phyloP scores from a whole-genome alignment of 225 moss, liverwort and hornwort genomes.

The Takakia lepidozioides region DNA sequence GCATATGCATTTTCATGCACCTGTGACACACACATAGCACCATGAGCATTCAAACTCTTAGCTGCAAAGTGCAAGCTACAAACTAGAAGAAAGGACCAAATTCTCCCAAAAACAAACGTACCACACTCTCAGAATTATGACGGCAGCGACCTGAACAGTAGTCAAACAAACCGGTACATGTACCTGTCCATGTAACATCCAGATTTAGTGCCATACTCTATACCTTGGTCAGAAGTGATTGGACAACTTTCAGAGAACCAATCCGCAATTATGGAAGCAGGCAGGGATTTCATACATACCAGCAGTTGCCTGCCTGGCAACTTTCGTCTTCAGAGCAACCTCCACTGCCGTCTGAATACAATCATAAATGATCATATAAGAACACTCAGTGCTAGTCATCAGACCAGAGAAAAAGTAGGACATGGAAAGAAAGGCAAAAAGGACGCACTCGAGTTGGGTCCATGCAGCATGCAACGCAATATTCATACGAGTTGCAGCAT shows the following conservation, averaged over 20 bases:
- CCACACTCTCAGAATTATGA: constrained; percentile 79
- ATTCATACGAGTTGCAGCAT: constrained; percentile 73
- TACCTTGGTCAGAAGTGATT: no score
- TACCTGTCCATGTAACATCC: constrained; percentile 43
- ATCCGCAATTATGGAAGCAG: background rate
- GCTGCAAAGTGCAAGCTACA: no score
- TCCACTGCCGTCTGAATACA: constrained; percentile 69
- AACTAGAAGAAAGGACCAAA: no score
- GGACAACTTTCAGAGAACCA: no score
- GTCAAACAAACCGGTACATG: constrained; percentile 56
- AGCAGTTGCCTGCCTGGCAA: constrained; percentile 67
- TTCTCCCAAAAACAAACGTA: no score
- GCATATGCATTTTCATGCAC: constrained; percentile 76
- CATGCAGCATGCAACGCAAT: constrained; percentile 78
- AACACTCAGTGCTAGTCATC: background rate
- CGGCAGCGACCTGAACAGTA: constrained; percentile 64
- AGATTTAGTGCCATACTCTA: no score
- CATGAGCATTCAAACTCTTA: background rate
- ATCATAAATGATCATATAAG: constrained; percentile 18
- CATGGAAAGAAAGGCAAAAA: no score
- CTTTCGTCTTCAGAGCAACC: constrained; percentile 53
- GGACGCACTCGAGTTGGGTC: constrained; percentile 52
- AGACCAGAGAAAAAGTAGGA: background rate
- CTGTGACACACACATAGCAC: constrained; percentile 21
- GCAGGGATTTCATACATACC: constrained; percentile 23